A percentile compares a stretch with the other conserved stretches of the same genome.
phyloP scores from a whole-genome alignment of 2,329 filamentous ascomycete genomes.

The Gliomastix tumulicola region DNA sequence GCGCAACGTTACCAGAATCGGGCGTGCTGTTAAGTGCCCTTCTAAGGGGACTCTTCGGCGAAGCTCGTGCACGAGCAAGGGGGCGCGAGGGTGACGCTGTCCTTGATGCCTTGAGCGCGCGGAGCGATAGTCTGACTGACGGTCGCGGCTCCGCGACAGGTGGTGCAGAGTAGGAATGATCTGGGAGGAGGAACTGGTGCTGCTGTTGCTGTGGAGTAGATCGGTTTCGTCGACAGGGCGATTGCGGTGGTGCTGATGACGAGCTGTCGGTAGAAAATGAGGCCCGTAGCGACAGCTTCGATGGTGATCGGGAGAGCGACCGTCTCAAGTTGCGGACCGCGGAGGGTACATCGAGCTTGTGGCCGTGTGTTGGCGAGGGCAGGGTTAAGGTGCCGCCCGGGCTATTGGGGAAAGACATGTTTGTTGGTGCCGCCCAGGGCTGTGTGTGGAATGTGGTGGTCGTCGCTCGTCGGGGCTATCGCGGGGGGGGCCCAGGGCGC shows the following conservation, averaged over 20 bases:
- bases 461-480: constrained; percentile 5
- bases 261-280: constrained; percentile 41
- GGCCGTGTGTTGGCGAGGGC: constrained; percentile 76
- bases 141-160: constrained; percentile 44
- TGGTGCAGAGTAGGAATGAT: constrained; percentile 24
- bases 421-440: constrained; percentile 14
- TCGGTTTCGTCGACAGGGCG: constrained; percentile 38
- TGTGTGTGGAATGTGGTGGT: constrained; percentile 16
- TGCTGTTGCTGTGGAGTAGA: constrained; percentile 20
- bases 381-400: constrained; percentile 76
- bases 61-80: constrained; percentile 57
- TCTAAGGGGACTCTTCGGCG: constrained; percentile 75
- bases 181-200: constrained; percentile 18
- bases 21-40: constrained; percentile 65
- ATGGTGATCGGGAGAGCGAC: constrained; percentile 89
- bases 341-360: constrained; percentile 75
- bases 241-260: constrained; percentile 37
- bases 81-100: constrained; percentile 45
- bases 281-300: constrained; percentile 64
- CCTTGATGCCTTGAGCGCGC: constrained; percentile 55
- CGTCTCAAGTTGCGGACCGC: constrained; percentile 78
- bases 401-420: constrained; percentile 55
- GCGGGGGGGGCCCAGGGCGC: constrained; percentile 10
- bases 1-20: constrained; percentile 58
- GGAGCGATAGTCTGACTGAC: constrained; percentile 59